A percentile compares a stretch with the other conserved stretches of the same genome.
phyloP scores from a whole-genome alignment of 805 yeast genomes.

The Metschnikowia gelsemii region DNA sequence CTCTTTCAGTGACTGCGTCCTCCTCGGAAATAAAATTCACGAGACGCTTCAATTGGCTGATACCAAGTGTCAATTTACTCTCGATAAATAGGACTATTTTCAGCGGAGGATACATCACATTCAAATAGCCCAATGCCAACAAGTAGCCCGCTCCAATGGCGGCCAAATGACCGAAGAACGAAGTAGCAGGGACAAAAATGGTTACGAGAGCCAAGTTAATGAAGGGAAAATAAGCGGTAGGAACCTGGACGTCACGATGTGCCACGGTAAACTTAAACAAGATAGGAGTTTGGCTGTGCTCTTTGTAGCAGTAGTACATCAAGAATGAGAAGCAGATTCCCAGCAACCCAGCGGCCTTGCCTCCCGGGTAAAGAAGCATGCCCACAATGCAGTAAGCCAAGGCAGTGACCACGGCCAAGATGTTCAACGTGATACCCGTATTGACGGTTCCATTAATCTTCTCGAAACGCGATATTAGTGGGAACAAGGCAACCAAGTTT shows the following conservation, averaged over 20 bases:
- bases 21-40: conserved; percentile 61
- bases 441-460: conserved; percentile 76
- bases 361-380: conserved; percentile 47
- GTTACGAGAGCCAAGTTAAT: conserved; percentile 46
- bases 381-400: conserved; percentile 58
- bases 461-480: conserved; percentile 68
- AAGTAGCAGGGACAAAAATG: conserved; percentile 60
- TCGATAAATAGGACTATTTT: conserved; percentile 66
- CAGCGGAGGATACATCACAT: conserved; percentile 64
- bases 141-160: conserved; percentile 68
- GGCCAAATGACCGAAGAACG: conserved; percentile 72
- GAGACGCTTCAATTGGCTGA: conserved; percentile 51
- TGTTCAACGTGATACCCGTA: conserved; percentile 76
- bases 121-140: conserved; percentile 56
- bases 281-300: conserved; percentile 39
- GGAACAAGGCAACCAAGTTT: conserved; percentile 55
- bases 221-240: conserved; percentile 62
- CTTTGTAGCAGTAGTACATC: conserved; percentile 56
- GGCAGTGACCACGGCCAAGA: conserved; percentile 69
- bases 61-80: conserved; percentile 46
- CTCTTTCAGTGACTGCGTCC: conserved; percentile 51
- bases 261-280: conserved; percentile 30
- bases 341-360: conserved; percentile 64
- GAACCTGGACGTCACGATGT: conserved; percentile 46
- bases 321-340: conserved; percentile 72